phyloP scores from a whole-genome alignment of 106 monocot genomes.

The Vanilla planifolia region DNA sequence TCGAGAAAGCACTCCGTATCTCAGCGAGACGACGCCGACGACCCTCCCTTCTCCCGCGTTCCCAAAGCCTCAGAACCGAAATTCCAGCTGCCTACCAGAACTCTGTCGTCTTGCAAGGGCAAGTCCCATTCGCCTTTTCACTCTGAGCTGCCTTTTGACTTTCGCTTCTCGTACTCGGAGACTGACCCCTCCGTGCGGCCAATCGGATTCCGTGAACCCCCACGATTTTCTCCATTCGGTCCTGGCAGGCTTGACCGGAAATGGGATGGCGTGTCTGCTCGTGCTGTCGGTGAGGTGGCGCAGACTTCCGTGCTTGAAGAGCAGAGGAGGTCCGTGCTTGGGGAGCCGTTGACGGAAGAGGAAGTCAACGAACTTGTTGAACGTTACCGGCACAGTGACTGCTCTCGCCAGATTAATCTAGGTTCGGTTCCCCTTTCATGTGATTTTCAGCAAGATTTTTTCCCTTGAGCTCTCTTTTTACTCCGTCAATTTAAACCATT shows the following conservation, averaged over 20 bases:
- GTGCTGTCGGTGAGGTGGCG: constrained; percentile 7
- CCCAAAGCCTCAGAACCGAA: background rate
- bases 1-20: constrained; percentile 8
- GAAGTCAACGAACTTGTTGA: constrained; percentile 76
- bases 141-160: constrained; percentile 86
- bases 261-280: constrained; percentile 69
- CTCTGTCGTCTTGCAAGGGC: background rate
- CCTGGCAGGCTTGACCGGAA: constrained; percentile 76
- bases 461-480: background rate
- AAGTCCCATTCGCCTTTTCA: constrained; percentile 17
- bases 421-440: too few species aligned
- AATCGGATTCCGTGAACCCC: constrained; percentile 79
- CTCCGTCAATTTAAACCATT: too few species aligned
- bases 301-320: constrained; percentile 4
- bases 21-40: constrained; percentile 15
- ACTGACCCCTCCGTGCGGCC: constrained; percentile 38
- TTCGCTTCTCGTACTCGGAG: constrained; percentile 95
- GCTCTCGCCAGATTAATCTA: constrained; percentile 77
- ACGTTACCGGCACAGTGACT: constrained; percentile 61
- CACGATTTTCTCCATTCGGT: constrained; percentile 87
- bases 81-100: background rate
- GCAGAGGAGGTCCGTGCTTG: constrained; percentile 37
- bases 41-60: constrained; percentile 40
- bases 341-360: constrained; percentile 53
- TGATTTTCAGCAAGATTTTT: too few species aligned